Percentiles rank a stretch among this genome's conserved stretches.
Conservation (phyloP, 352 stramenopile genomes). For the Nothophytophthora sp. region DNA sequence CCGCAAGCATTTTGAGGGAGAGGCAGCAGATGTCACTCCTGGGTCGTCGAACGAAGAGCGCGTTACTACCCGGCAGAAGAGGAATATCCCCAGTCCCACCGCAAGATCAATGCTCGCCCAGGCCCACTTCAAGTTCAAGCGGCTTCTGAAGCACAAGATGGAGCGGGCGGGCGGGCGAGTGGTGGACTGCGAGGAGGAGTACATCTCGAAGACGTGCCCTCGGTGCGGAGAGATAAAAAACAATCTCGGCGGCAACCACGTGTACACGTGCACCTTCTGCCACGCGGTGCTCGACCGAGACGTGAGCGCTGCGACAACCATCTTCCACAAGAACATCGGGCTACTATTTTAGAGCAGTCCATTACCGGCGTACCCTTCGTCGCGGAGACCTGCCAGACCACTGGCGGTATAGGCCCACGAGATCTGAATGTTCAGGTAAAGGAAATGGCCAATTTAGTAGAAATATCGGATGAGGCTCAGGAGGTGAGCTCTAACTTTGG, state of each 20-base stretch:
- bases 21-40: slow-evolving; percentile 4
- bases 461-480: no score
- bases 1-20: neutral
- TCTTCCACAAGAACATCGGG: slow-evolving; percentile 4
- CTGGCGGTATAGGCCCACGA: no score
- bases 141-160: slow-evolving; percentile 16
- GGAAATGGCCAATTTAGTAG: no score
- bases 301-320: slow-evolving; percentile 7
- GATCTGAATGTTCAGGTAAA: no score
- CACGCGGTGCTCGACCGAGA: neutral
- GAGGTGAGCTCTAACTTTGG: no score
- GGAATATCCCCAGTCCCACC: slow-evolving; percentile 4
- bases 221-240: slow-evolving; percentile 3
- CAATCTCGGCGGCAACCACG: slow-evolving; percentile 1
- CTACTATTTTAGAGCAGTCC: no score
- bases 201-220: slow-evolving; percentile 18
- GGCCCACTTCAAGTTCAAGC: slow-evolving; percentile 13
- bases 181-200: slow-evolving; percentile 17
- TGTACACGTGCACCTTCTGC: slow-evolving; percentile 3
- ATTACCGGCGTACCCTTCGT: no score
- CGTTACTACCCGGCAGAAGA: neutral
- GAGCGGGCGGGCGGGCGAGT: slow-evolving; percentile 1
- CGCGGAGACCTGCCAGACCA: no score
- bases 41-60: neutral
- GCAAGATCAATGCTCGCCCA: slow-evolving; percentile 8